These are phyloP conservation scores for Trypanosoma boissoni DNA, from an alignment of 208 protist species.

Conservation along the genomic window DNA sequence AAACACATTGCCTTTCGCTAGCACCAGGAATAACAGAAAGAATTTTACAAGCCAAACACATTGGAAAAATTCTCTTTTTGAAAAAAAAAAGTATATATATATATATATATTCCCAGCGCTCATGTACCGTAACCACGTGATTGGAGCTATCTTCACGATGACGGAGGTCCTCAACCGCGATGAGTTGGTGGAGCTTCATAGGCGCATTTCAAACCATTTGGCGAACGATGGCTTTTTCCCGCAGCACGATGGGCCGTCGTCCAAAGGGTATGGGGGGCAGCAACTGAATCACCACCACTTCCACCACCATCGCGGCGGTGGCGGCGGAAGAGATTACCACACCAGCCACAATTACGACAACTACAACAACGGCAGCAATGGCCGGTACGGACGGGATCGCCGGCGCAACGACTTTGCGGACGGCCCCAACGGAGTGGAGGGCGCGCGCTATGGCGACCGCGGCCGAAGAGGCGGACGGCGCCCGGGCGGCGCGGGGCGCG, in stretches of 20 bases:
- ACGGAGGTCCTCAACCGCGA: constrained; percentile 33
- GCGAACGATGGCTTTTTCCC: neutral
- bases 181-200: constrained; percentile 29
- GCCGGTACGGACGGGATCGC: no score
- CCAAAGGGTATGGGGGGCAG: neutral
- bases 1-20: no score
- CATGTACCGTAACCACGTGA: constrained; percentile 27
- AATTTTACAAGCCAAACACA: no score
- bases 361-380: constrained; percentile 8
- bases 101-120: constrained; percentile 14
- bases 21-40: no score
- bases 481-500: constrained; percentile 2
- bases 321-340: constrained; percentile 3
- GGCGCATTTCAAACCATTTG: constrained; percentile 15
- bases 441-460: constrained; percentile 5
- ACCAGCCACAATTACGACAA: neutral
- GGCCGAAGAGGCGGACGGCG: constrained; percentile 12
- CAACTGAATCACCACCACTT: constrained; percentile 2
- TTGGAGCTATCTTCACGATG: constrained; percentile 35
- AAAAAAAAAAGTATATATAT: constrained; percentile 22
- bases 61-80: no score
- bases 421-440: no score
- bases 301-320: constrained; percentile 6
- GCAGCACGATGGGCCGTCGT: neutral
- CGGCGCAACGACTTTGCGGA: constrained; percentile 20